These are phyloP conservation scores for Cupressus sempervirens DNA, from an alignment of 75 land plant genomes.

Conservation along the genomic window DNA sequence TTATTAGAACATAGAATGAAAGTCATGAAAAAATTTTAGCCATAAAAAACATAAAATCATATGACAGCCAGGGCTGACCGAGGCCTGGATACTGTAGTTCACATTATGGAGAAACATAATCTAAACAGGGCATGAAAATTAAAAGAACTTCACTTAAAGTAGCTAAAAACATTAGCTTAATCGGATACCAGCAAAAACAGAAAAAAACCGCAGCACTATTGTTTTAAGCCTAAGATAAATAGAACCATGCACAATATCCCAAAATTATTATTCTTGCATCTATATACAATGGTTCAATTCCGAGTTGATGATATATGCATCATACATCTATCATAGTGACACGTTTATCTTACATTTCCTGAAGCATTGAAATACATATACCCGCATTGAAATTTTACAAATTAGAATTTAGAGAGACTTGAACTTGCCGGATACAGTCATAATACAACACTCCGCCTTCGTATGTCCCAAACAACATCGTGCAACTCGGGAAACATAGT, in stretches of 20 bases:
- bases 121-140: too few relatives aligned
- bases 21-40: too few relatives aligned
- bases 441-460: background rate
- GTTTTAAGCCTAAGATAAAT: background rate
- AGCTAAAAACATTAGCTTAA: background rate
- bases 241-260: background rate
- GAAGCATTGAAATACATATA: background rate
- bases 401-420: background rate
- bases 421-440: background rate
- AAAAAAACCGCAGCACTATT: background rate
- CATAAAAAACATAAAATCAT: too few relatives aligned
- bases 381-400: background rate
- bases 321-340: background rate
- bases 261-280: background rate
- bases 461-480: constrained; percentile 46
- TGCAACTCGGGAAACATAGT: constrained; percentile 86
- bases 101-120: too few relatives aligned
- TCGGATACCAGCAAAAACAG: background rate
- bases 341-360: background rate
- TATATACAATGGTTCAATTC: background rate
- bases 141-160: background rate
- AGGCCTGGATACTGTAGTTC: too few relatives aligned
- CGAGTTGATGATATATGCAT: background rate
- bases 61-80: too few relatives aligned
- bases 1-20: too few relatives aligned